Percentiles rank a stretch among this genome's conserved stretches.
These are phyloP conservation scores for Aspergillus funiculosus DNA, from an alignment of 495 filamentous ascomycete genomes.

Conservation along the genomic window DNA sequence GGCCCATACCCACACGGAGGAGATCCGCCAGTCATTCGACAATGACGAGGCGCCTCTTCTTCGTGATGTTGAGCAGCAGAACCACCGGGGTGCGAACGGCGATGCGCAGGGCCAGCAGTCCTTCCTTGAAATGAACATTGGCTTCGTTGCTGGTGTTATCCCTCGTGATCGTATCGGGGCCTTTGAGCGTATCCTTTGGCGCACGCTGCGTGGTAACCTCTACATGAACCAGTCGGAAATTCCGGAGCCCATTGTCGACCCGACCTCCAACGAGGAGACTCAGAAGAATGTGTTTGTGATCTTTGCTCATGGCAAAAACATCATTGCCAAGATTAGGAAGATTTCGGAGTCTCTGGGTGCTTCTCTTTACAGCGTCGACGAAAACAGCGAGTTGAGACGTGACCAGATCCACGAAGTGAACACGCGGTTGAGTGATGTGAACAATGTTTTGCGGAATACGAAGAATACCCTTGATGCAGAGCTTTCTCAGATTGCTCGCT, in stretches of 20 bases:
- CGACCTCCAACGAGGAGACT: constrained; percentile 79
- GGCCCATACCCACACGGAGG: constrained; percentile 90
- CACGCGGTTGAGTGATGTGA: constrained; percentile 79
- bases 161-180: constrained; percentile 85
- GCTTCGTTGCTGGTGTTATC: constrained; percentile 99
- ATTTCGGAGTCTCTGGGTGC: constrained; percentile 96
- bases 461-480: constrained; percentile 92
- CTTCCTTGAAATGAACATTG: constrained; percentile 95
- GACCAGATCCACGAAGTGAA: constrained; percentile 98
- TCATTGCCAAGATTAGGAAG: constrained; percentile 96
- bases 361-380: constrained; percentile 91
- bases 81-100: constrained; percentile 52
- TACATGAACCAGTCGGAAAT: constrained; percentile 99
- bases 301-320: constrained; percentile 96
- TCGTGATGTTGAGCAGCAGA: constrained; percentile 78
- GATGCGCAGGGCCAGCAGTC: constrained; percentile 71
- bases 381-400: constrained; percentile 86
- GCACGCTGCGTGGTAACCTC: constrained; percentile 91
- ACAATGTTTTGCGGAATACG: constrained; percentile 89
- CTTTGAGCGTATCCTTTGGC: constrained; percentile 96
- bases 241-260: constrained; percentile 88
- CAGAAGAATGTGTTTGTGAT: constrained; percentile 99
- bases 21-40: constrained; percentile 87
- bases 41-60: constrained; percentile 78
- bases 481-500: constrained; percentile 84